Base-by-base conservation (phyloP, 2,329 filamentous ascomycete species). In the Paramyrothecium roridum region DNA sequence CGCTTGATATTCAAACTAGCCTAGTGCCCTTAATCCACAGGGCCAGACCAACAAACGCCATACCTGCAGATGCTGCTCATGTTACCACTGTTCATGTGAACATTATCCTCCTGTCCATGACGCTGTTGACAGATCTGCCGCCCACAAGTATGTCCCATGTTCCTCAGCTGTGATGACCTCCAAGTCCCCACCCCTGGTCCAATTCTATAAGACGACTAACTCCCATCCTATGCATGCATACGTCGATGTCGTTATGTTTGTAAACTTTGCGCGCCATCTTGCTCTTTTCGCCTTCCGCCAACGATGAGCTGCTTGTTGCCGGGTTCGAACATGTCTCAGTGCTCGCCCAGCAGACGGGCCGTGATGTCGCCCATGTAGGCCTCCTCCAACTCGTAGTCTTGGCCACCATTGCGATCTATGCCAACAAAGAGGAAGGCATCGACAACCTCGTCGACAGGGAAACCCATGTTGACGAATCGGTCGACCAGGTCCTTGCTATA, bases 321-420 rank as follows among this genome's bases (percentile, higher is more conserved):
- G 12, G 37, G 37, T 43, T 16, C 12, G 47, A 23, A 22, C 23
- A 73, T 46, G 4, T 13, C 10, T 56, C 72, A 87, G 68, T 84
- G 82, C 72, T 97, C 93, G 40, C 90, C 90, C 34, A 97, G 85
- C 8, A 98, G 81, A 56, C 89, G 82, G 19, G 91, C 90, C 0
- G 91, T 96, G 59, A 98, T 88, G 63, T 96, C 92, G 3, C 90
- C 91, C 83, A 96, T 91, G 63, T 92, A 93, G 1, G 88, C 91
- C 65, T 95, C 90, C 67, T 96, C 91, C n/a, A 96, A 77, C 64
- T 90, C 87, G 69, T 96, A 95, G 67, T 95, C 89, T 61, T 87
- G 79, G 0, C 92, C 92, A 23, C 81, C 83, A 62, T 88, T 91
- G 19, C 84, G 83, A 59, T 93, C 90, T 61, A 96, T 93, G 7